phyloP scores from a whole-genome alignment of 1,139 yeast genomes.

The Saccharomyces hybrid region DNA sequence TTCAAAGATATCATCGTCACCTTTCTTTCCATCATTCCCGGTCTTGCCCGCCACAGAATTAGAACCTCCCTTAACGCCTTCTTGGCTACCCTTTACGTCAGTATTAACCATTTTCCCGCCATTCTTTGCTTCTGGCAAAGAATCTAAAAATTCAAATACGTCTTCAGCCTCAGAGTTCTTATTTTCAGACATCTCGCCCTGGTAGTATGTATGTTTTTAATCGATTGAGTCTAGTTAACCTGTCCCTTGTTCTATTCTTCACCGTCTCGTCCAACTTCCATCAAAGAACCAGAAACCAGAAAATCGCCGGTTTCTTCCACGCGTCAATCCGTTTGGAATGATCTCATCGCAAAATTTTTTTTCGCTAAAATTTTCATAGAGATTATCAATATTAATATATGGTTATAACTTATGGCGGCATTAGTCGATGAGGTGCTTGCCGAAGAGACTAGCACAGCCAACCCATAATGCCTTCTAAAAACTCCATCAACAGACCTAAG shows the following conservation, averaged over 20 bases:
- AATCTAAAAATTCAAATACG: constrained; percentile 81
- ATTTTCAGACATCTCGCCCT: constrained; percentile 13
- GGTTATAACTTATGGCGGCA: background rate
- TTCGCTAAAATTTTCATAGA: background rate
- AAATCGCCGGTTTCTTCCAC: background rate
- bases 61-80: constrained; percentile 11
- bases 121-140: constrained; percentile 64
- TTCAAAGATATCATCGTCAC: constrained; percentile 71
- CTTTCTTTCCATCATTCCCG: constrained; percentile 33
- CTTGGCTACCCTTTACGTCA: constrained; percentile 13
- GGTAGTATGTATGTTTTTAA: background rate
- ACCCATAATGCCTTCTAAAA: constrained; percentile 61
- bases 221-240: background rate
- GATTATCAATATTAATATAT: background rate
- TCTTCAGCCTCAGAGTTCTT: constrained; percentile 52
- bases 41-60: constrained; percentile 24
- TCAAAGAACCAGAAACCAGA: background rate
- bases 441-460: background rate
- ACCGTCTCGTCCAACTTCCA: background rate
- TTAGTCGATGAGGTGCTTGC: background rate
- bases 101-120: constrained; percentile 2
- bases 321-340: background rate
- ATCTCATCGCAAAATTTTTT: constrained; percentile 7
- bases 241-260: background rate
- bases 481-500: constrained; percentile 75